phyloP scores from a whole-genome alignment of 352 stramenopile genomes.

The Thalassiosira mediterranea region DNA sequence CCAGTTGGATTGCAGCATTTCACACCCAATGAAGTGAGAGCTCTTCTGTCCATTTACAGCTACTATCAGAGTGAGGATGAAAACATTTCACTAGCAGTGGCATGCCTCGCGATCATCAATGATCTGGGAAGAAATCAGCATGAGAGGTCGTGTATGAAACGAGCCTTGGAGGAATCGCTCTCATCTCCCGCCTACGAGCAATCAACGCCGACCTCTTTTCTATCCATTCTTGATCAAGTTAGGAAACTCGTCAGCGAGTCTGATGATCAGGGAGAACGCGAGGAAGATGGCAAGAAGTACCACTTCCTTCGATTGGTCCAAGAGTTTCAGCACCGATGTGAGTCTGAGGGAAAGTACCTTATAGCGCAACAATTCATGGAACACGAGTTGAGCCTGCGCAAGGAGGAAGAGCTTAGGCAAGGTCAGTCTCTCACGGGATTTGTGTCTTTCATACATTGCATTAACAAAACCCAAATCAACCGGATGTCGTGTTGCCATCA shows the following conservation, averaged over 20 bases:
- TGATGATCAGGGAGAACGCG: not conserved
- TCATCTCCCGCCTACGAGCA: not conserved
- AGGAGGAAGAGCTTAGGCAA: conserved; percentile 26
- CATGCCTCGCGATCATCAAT: not conserved
- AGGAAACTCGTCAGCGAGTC: not conserved
- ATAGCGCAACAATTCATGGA: conserved; percentile 37
- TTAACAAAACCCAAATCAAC: too few relatives aligned
- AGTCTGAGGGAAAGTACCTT: conserved; percentile 34
- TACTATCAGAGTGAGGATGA: not conserved
- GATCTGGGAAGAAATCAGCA: not conserved
- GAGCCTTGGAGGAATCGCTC: not conserved
- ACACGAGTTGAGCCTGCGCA: conserved; percentile 16
- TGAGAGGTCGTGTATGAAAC: conserved; percentile 2
- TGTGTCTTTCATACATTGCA: too few relatives aligned
- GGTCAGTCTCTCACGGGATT: too few relatives aligned
- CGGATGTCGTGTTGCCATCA: too few relatives aligned
- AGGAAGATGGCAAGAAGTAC: not conserved
- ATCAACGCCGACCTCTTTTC: conserved; percentile 12
- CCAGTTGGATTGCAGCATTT: conserved; percentile 17
- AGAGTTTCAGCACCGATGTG: not conserved
- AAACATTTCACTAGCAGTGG: not conserved
- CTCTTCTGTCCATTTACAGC: conserved; percentile 5
- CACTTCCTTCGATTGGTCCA: conserved; percentile 16
- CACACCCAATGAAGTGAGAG: conserved; percentile 3
- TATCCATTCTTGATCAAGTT: conserved; percentile 11